A percentile compares a stretch with the other conserved stretches of the same genome.
Evolutionary conservation across 495 filamentous ascomycete species (phyloP).

Genomic region (Pyrenula aspistea): DNA sequence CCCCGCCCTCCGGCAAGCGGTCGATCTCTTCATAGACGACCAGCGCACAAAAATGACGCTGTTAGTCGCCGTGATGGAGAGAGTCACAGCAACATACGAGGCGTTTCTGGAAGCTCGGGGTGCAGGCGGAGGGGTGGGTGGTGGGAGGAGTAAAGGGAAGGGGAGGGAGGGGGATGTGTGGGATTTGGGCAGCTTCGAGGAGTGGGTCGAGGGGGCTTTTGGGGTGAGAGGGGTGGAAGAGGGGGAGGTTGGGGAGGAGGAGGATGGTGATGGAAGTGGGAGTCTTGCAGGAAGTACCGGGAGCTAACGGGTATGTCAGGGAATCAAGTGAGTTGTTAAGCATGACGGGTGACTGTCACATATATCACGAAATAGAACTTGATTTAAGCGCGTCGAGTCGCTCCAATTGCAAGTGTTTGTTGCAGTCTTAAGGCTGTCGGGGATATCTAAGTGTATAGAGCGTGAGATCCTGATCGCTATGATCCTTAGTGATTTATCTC

Average conservation of each 20-base stretch:
- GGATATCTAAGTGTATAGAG: too few relatives aligned
- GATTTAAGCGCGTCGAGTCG: too few relatives aligned
- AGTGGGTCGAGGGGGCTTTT: constrained; percentile 48
- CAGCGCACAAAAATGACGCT: constrained; percentile 48
- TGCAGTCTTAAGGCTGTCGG: too few relatives aligned
- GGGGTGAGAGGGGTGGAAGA: constrained; percentile 31
- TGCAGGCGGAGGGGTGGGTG: constrained; percentile 46
- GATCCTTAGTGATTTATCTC: too few relatives aligned
- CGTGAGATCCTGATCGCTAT: too few relatives aligned
- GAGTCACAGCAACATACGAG: constrained; percentile 47
- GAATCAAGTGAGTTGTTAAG: too few relatives aligned
- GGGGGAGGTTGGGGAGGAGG: constrained; percentile 21
- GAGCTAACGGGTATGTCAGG: too few relatives aligned
- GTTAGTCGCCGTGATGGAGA: constrained; percentile 47
- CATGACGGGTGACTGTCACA: too few relatives aligned
- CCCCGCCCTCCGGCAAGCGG: constrained; percentile 33
- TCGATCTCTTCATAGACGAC: constrained; percentile 49
- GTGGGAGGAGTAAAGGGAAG: constrained; percentile 52
- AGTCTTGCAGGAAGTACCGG: too few relatives aligned
- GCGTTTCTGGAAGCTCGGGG: constrained; percentile 44
- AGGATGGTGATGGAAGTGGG: constrained; percentile 14
- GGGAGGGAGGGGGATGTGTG: constrained; percentile 49
- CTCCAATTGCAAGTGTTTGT: too few relatives aligned
- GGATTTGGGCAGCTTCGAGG: constrained; percentile 50
- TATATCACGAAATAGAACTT: too few relatives aligned